Conservation (phyloP, 371 early-diverging fungal species). For the Nematocida sp. region DNA sequence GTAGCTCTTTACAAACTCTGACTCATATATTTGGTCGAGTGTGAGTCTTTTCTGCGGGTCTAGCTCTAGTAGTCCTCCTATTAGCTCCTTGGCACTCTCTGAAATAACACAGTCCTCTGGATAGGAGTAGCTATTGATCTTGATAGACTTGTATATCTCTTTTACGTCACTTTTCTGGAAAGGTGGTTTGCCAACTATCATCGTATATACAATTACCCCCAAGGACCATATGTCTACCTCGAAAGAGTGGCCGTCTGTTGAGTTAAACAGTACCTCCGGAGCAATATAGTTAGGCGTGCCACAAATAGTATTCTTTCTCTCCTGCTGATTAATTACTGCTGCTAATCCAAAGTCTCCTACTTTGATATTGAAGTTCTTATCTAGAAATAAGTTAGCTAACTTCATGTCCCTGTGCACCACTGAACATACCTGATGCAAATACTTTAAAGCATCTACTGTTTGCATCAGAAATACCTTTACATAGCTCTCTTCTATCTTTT, state of each 20-base stretch:
- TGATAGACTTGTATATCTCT: constrained; percentile 74
- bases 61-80: constrained; percentile 71
- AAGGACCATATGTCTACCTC: constrained; percentile 95
- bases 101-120: constrained; percentile 70
- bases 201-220: constrained; percentile 80
- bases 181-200: constrained; percentile 84
- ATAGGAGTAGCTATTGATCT: constrained; percentile 71
- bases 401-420: constrained; percentile 94
- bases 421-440: constrained; percentile 72
- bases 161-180: constrained; percentile 79
- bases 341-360: constrained; percentile 93
- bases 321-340: constrained; percentile 65
- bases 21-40: constrained; percentile 65
- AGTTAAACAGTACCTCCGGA: constrained; percentile 82
- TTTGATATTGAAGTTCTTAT: constrained; percentile 74
- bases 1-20: constrained; percentile 17
- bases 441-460: constrained; percentile 73
- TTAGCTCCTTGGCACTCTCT: constrained; percentile 70
- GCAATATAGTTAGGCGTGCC: constrained; percentile 98
- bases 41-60: constrained; percentile 69
- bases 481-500: constrained; percentile 77
- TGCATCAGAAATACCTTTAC: constrained; percentile 76
- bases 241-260: constrained; percentile 77
- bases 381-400: constrained; percentile 83
- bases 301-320: constrained; percentile 73